phyloP scores from a whole-genome alignment of 257 asterid species.

The Capsicum pubescens region DNA sequence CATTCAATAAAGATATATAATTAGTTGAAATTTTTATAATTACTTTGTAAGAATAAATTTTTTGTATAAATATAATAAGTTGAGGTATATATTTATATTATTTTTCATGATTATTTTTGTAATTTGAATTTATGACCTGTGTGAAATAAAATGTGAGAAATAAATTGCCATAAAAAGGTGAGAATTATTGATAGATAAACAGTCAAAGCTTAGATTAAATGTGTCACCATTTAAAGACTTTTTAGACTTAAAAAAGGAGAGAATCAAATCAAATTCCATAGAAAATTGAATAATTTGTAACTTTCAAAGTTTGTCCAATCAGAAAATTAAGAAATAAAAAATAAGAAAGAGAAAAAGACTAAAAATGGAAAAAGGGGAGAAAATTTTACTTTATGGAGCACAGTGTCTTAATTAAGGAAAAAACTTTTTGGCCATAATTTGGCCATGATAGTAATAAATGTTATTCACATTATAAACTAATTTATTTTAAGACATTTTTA shows the following conservation, averaged over 20 bases:
- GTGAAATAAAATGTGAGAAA: too few relatives aligned
- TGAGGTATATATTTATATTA: too few relatives aligned
- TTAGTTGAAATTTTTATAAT: too few relatives aligned
- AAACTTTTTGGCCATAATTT: too few relatives aligned
- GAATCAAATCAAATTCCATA: not conserved
- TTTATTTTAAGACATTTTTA: too few relatives aligned
- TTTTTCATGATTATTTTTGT: too few relatives aligned
- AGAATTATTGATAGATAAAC: not conserved
- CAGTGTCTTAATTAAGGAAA: constrained; percentile 44
- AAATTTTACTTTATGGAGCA: constrained; percentile 46
- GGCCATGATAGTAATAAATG: too few relatives aligned
- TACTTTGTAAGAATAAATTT: too few relatives aligned
- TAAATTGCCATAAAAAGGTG: not conserved
- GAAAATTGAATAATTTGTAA: not conserved
- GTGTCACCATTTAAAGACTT: not conserved
- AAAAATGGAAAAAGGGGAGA: constrained; percentile 32
- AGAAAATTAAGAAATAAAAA: not conserved
- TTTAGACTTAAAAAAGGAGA: not conserved
- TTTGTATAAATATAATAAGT: too few relatives aligned
- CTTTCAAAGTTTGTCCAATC: not conserved
- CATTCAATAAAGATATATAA: too few relatives aligned
- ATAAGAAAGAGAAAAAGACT: constrained; percentile 4
- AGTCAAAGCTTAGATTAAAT: constrained; percentile 8
- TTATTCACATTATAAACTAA: too few relatives aligned
- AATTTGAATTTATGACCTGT: too few relatives aligned